Base-by-base conservation (phyloP, 2,329 filamentous ascomycete species). In the Dothidotthia symphoricarpi region DNA sequence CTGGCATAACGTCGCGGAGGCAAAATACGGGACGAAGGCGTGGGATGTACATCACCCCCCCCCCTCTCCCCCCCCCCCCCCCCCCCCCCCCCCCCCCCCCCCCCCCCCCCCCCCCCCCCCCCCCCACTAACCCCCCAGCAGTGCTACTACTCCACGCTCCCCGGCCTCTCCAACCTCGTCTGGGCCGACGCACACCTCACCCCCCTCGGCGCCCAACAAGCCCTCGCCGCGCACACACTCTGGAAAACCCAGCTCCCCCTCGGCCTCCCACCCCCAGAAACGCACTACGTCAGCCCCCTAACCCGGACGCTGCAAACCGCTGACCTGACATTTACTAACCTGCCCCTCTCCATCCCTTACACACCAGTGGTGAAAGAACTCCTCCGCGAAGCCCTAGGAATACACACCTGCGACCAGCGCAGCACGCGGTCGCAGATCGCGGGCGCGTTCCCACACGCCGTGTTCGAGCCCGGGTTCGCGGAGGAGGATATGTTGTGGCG, bases 381-480 rank as follows among this genome's bases (percentile, higher is more conserved):
- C 19, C 68, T 86, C 45, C 74, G 83, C 22, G 84, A 87, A 63
- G 76, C 76, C 3, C 76, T 86, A 33, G 81, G 78, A 34, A 75
- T 82, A 13, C 83, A 86, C 55, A 85, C 82, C 0, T 87, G 84
- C 57, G 81, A 87, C 61, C 73, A 76, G 16, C 74, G 83, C 12
- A 75, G 73, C 12, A 74, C 69, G 41, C 73, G 69, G 43, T 69
- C 73, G 1, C 66, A 74, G 34, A 77, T 86, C 41, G 60, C 63
- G 3, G 43, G 61, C 0, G 63, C 69, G 0, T 78, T 78, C 27
- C 78, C 78, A 0, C 61, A 61, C 2, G 78, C 77, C 40, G 48
- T 50, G 1, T 75, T 86, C 26, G 83, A 86, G 61, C 51, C 63
- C 0, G 78, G 75, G 0, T 86, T 87, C 55, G 59, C 70, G 0